A percentile compares a stretch with the other conserved stretches of the same genome.
These are phyloP conservation scores for Globisporangium uncinulatum DNA, from an alignment of 352 stramenopile species.

Conservation along the genomic window DNA sequence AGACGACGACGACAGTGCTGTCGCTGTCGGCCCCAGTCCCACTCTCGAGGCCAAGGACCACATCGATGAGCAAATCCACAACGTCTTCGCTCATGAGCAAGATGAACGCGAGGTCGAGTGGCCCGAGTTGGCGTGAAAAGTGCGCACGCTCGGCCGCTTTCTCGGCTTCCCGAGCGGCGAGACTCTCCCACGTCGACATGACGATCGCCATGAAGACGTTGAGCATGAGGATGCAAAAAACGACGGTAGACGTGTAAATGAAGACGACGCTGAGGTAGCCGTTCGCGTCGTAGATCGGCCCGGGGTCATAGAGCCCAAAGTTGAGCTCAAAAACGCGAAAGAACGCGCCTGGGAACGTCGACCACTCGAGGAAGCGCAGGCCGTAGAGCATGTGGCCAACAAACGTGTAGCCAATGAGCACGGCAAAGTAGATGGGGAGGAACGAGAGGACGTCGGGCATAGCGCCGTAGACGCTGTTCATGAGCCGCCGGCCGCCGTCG, in stretches of 20 bases:
- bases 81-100: conserved; percentile 56
- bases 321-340: conserved; percentile 75
- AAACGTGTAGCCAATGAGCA: conserved; percentile 68
- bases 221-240: conserved; percentile 79
- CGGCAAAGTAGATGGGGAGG: conserved; percentile 54
- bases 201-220: conserved; percentile 80
- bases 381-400: conserved; percentile 62
- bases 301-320: conserved; percentile 64
- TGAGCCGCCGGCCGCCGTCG: conserved; percentile 45
- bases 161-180: conserved; percentile 47
- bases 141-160: conserved; percentile 33
- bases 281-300: conserved; percentile 56
- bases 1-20: conserved; percentile 31
- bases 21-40: no score
- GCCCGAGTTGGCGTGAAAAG: conserved; percentile 38
- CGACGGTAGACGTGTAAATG: conserved; percentile 55
- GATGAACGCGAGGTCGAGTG: conserved; percentile 41
- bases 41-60: conserved; percentile 36
- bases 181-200: conserved; percentile 63
- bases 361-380: conserved; percentile 57
- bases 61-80: conserved; percentile 49
- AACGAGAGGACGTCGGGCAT: conserved; percentile 73
- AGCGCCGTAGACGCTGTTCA: conserved; percentile 52
- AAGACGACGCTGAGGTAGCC: conserved; percentile 55
- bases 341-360: conserved; percentile 44